Evolutionary conservation across 331 rosid species (phyloP).

Genomic region (Pyrus hybrid): DNA sequence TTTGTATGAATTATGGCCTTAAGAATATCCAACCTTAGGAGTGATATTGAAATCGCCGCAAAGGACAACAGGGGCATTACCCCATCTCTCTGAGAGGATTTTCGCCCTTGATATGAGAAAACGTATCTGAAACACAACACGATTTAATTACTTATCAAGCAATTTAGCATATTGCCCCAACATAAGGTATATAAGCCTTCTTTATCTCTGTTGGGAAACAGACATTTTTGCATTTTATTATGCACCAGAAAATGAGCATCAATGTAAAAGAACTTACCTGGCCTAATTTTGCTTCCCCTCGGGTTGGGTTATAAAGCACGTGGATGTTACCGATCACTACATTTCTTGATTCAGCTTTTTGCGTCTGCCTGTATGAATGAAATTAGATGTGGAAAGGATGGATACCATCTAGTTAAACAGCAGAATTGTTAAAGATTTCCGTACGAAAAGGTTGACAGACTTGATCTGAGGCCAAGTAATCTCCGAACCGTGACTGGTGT

Average conservation of each 20-base stretch:
- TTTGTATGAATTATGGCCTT: background rate
- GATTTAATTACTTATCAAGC: too few species aligned
- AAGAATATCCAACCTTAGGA: slow-evolving; percentile 59
- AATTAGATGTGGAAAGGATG: slow-evolving; percentile 43
- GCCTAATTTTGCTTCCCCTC: slow-evolving; percentile 81
- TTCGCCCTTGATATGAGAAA: slow-evolving; percentile 60
- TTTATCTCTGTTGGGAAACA: background rate
- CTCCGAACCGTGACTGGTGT: background rate
- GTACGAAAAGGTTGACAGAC: background rate
- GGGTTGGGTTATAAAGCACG: slow-evolving; percentile 76
- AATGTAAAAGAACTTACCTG: slow-evolving; percentile 48
- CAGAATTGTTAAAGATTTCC: background rate
- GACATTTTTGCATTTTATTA: background rate
- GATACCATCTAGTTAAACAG: background rate
- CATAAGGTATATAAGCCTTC: background rate
- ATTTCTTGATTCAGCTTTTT: slow-evolving; percentile 59
- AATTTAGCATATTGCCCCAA: too few species aligned
- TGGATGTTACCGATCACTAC: slow-evolving; percentile 76
- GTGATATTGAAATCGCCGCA: slow-evolving; percentile 85
- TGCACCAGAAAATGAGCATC: background rate
- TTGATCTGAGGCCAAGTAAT: background rate
- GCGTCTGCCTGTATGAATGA: slow-evolving; percentile 69
- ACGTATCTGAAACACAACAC: slow-evolving; percentile 51
- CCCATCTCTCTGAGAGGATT: slow-evolving; percentile 69
- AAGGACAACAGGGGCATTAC: slow-evolving; percentile 63